A percentile compares a stretch with the other conserved stretches of the same genome.
These are phyloP conservation scores for Chalciporus chontae DNA, from an alignment of 768 basidiomycete species.

Conservation along the genomic window DNA sequence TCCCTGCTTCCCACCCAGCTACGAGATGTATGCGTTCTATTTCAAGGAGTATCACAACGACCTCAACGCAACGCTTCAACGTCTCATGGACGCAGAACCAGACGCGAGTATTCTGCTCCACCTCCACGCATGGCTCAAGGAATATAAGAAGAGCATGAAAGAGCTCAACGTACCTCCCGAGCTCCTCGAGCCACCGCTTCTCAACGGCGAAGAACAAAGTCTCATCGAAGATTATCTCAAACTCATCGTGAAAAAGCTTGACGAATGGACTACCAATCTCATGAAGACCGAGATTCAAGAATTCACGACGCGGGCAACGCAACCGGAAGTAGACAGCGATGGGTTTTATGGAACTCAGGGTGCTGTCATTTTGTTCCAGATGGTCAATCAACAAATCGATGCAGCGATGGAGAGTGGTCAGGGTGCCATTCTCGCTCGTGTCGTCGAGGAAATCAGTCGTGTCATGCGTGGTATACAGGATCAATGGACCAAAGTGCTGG, in stretches of 20 bases:
- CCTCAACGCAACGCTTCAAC: constrained; percentile 69
- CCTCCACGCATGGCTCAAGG: constrained; percentile 92
- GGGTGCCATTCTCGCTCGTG: constrained; percentile 86
- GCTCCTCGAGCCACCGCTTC: constrained; percentile 81
- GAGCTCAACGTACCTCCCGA: constrained; percentile 83
- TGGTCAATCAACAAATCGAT: constrained; percentile 97
- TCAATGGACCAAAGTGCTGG: constrained; percentile 82
- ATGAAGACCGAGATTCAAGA: constrained; percentile 88
- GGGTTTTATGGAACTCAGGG: constrained; percentile 90
- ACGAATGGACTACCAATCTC: constrained; percentile 94
- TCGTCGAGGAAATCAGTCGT: constrained; percentile 82
- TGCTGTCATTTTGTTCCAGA: constrained; percentile 93
- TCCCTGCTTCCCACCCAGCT: constrained; percentile 88
- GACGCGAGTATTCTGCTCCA: constrained; percentile 87
- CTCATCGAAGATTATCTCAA: constrained; percentile 95
- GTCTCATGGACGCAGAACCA: constrained; percentile 66
- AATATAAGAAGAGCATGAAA: constrained; percentile 94
- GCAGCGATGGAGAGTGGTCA: constrained; percentile 94
- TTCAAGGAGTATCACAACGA: constrained; percentile 89
- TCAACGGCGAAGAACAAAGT: constrained; percentile 90
- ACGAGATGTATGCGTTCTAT: constrained; percentile 81
- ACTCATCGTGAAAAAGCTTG: constrained; percentile 90
- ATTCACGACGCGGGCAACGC: constrained; percentile 77
- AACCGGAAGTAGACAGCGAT: constrained; percentile 86
- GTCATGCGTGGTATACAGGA: constrained; percentile 88